Evolutionary conservation across 345 rosid species (phyloP).

Genomic region (Moringa oleifera): DNA sequence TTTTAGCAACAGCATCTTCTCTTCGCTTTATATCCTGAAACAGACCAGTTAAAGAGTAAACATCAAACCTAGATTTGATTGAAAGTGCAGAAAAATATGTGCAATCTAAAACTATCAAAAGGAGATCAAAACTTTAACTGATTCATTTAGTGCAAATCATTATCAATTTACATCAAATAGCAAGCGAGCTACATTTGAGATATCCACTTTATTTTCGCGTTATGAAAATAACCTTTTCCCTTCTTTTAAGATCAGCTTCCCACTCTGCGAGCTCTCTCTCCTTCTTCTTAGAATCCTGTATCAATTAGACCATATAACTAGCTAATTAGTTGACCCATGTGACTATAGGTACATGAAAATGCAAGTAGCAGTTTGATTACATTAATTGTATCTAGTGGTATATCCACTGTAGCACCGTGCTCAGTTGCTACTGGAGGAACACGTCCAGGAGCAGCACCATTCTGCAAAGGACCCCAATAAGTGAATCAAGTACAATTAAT

Average conservation of each 20-base stretch:
- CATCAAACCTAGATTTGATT: background rate
- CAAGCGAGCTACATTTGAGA: background rate
- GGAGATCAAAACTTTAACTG: background rate
- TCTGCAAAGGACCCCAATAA: constrained; percentile 33
- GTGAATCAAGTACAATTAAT: constrained; percentile 4
- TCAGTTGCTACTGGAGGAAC: constrained; percentile 51
- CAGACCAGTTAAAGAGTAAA: constrained; percentile 18
- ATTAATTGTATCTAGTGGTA: constrained; percentile 75
- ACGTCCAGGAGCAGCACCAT: constrained; percentile 55
- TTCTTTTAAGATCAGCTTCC: constrained; percentile 94
- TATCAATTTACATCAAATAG: background rate
- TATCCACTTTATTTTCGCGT: background rate
- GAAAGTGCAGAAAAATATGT: background rate
- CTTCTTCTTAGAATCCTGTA: constrained; percentile 65
- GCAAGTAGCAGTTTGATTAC: constrained; percentile 31
- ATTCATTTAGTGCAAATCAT: background rate
- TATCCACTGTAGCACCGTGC: constrained; percentile 81
- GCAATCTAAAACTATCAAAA: background rate
- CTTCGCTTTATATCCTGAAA: constrained; percentile 70
- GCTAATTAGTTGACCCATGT: constrained; percentile 11
- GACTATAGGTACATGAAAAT: background rate
- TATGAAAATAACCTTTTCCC: constrained; percentile 49
- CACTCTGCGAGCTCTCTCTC: constrained; percentile 73
- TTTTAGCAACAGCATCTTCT: constrained; percentile 63
- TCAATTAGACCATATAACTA: constrained; percentile 10